Conservation (phyloP, 495 filamentous ascomycete genomes). For the Penicillium soppii region DNA sequence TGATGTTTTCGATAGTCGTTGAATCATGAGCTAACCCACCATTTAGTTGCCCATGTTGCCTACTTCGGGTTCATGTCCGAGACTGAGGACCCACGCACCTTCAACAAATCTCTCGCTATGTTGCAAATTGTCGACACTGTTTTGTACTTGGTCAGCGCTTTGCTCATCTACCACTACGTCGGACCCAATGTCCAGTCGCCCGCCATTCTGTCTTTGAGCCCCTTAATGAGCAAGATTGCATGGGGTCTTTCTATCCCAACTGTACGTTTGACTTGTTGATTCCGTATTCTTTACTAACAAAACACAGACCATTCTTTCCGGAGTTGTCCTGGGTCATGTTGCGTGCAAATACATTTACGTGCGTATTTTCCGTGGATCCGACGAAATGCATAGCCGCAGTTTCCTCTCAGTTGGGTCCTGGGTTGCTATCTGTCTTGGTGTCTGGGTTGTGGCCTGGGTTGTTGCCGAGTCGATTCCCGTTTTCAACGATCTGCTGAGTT, state of each 20-base stretch:
- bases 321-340: conserved; percentile 61
- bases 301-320: conserved; percentile 33
- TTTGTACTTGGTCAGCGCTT: conserved; percentile 54
- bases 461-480: conserved; percentile 72
- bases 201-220: conserved; percentile 64
- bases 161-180: conserved; percentile 66
- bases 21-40: conserved; percentile 7
- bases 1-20: neutral
- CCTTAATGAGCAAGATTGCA: conserved; percentile 62
- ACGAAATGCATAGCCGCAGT: conserved; percentile 56
- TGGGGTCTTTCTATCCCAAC: conserved; percentile 78
- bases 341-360: conserved; percentile 65
- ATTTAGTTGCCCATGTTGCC: conserved; percentile 63
- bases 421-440: conserved; percentile 52
- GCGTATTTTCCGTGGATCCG: conserved; percentile 54
- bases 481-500: conserved; percentile 63
- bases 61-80: conserved; percentile 78
- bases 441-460: conserved; percentile 67
- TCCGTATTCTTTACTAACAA: neutral
- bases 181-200: conserved; percentile 69
- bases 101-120: conserved; percentile 61
- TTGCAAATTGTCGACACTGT: conserved; percentile 63
- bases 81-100: conserved; percentile 64
- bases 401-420: conserved; percentile 51
- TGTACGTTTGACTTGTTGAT: conserved; percentile 20